These are phyloP conservation scores for Pythium apleroticum DNA, from an alignment of 352 stramenopile species.

Conservation along the genomic window DNA sequence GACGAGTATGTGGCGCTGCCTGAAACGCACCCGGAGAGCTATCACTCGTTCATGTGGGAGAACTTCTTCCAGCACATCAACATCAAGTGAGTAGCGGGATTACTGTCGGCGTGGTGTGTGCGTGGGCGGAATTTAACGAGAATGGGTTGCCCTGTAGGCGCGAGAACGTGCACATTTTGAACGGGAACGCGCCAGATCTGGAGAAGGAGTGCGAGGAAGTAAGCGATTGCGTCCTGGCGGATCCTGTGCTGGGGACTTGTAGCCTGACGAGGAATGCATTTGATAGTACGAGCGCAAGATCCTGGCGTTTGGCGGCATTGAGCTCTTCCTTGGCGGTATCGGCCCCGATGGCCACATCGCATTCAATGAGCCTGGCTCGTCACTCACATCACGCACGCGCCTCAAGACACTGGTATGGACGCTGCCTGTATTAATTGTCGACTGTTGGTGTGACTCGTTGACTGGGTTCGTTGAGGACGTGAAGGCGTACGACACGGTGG, in stretches of 20 bases:
- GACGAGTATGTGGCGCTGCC: constrained; percentile 87
- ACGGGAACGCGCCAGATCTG: constrained; percentile 82
- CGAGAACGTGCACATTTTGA: constrained; percentile 87
- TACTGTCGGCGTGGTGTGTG: background rate
- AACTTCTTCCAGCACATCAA: constrained; percentile 90
- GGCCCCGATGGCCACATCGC: constrained; percentile 92
- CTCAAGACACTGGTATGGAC: constrained; percentile 78
- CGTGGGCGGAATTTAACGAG: background rate
- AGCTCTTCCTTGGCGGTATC: constrained; percentile 92
- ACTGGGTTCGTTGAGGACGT: background rate
- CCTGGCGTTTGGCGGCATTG: constrained; percentile 76
- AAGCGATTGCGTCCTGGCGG: background rate
- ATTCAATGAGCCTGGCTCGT: constrained; percentile 91
- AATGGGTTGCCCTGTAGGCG: constrained; percentile 30
- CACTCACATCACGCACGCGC: constrained; percentile 73
- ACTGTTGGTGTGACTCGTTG: background rate
- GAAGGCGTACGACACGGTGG: constrained; percentile 86
- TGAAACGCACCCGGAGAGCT: constrained; percentile 82
- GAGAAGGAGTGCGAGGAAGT: constrained; percentile 70
- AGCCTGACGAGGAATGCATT: background rate
- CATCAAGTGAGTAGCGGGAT: constrained; percentile 52
- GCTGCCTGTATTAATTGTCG: background rate
- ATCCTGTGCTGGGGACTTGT: background rate
- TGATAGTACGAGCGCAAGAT: constrained; percentile 84
- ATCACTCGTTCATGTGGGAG: constrained; percentile 91